phyloP scores from a whole-genome alignment of 192 early-diverging fungal genomes.

The Umbelopsis isabellina region DNA sequence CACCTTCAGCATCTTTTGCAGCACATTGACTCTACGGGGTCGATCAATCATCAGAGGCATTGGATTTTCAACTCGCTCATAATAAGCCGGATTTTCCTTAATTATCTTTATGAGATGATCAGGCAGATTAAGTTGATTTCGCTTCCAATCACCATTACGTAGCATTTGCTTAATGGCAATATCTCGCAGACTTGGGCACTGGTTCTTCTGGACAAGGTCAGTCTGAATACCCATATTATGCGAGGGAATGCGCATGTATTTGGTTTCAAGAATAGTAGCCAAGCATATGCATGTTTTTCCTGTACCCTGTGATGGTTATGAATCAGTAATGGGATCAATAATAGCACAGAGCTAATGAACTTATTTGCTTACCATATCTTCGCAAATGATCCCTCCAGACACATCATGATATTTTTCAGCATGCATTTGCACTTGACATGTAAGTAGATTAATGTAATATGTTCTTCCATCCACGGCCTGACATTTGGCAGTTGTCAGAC shows the following conservation, averaged over 20 bases:
- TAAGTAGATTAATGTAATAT: slow-evolving; percentile 41
- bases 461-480: slow-evolving; percentile 33
- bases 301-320: slow-evolving; percentile 55
- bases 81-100: slow-evolving; percentile 58
- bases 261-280: slow-evolving; percentile 64
- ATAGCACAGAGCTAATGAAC: too few relatives aligned
- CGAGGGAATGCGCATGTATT: slow-evolving; percentile 41
- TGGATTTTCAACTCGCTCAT: slow-evolving; percentile 34
- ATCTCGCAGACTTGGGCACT: slow-evolving; percentile 40
- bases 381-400: slow-evolving; percentile 78
- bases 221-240: slow-evolving; percentile 4
- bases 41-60: slow-evolving; percentile 6
- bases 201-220: neutral
- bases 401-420: slow-evolving; percentile 42
- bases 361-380: slow-evolving; percentile 67
- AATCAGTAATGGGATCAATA: neutral
- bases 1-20: slow-evolving; percentile 43
- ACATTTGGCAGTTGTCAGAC: slow-evolving; percentile 47
- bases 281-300: slow-evolving; percentile 80
- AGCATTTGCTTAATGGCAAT: slow-evolving; percentile 50
- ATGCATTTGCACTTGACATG: slow-evolving; percentile 24
- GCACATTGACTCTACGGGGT: slow-evolving; percentile 15
- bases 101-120: slow-evolving; percentile 33
- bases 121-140: slow-evolving; percentile 50
- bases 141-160: slow-evolving; percentile 48